Base-by-base conservation (phyloP, 1,139 yeast genomes). In the Sugiyamaella novakii region DNA sequence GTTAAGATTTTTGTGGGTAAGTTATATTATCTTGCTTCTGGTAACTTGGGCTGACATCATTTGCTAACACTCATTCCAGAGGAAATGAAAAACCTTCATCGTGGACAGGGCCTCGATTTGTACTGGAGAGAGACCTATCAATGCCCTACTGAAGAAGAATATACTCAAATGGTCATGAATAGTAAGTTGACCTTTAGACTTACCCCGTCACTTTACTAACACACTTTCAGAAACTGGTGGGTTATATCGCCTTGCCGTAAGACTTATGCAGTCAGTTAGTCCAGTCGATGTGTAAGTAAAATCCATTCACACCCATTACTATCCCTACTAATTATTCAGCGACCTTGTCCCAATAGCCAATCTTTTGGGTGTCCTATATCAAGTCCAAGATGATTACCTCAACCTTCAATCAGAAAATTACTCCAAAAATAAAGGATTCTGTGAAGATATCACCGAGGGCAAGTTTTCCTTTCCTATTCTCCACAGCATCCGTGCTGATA, bases 371-470 rank as follows among this genome's bases (percentile, higher is more conserved):
- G 76, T 87, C 14, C 71, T 87, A 11, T 89, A 87, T 66, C 98
- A 89, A 64, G 77, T 89, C 36, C 76, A 87, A 56, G 97, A 89
- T 62, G 96, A 88, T 63, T 83, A 82, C 58, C 67, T 85, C 56
- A 87, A 87, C 61, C 67, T 87, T 46, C 75, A 75, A 22, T 80
- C 79, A 50, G 70, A 67, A 17, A 58, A 47, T 25, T 83, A 86
- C 68, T 68, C 73, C 12, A 72, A 75, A 29, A 80, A 82, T 72
- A 88, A 89, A 66, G 96, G 96, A 0, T 80, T 77, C 49, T 88
- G 95, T 46, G 96, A 89, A 59, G 97, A 89, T 62, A 75, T 89
- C 33, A 79, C 89, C 0, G 97, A 89, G 65, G 97, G 97, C 0
- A 91, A 89, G 66, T 78, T 85, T 52, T 84, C 95, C 1, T 83